Base-by-base conservation (phyloP, 805 yeast genomes). In the Saturnispora ahearnii region DNA sequence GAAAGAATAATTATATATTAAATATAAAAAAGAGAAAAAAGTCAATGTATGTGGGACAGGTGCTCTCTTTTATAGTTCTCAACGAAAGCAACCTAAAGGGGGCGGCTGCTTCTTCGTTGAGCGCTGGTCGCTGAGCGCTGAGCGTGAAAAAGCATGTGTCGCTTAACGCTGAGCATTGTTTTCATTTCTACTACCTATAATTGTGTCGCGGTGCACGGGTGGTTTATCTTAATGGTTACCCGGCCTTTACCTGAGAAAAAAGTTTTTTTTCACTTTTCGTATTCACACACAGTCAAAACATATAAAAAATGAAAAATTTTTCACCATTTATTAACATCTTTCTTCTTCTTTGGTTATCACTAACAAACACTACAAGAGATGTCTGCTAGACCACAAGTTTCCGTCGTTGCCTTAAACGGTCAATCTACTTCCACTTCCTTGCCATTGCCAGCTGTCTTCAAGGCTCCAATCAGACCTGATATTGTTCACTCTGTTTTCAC, bases 381-480 rank as follows among this genome's bases (percentile, higher is more conserved):
- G 70, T 66, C 70, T 71, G 56, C 59, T 42, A 89, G 96, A 77
- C 98, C 99, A 71, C 95, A 87, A 81, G 98, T 93, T 73, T 79
- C 97, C 67, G 97, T 95, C 69, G 78, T 85, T 76, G 77, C 95
- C 71, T 53, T 62, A 51, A 71, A 81, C 73, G 98, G 98, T 74
- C 86, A 84, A 74, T 81, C 86, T 70, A 76, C 95, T 72, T 76
- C 87, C 64, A 65, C 87, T 66, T 80, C 91, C 66, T 75, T 90
- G 65, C 87, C 96, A 67, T 81, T 93, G 70, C 99, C 99, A 79
- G 95, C 96, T 69, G 97, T 93, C 71, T 93, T 93, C 87, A 75
- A 88, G 77, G 96, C 99, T 71, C 99, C 99, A 75, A 95, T 93
- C 82, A 90, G 99, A 83, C 91, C 96, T 71, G 99, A 93, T 74